A percentile compares a stretch with the other conserved stretches of the same genome.
These are phyloP conservation scores for Coprinellus aureogranulatus DNA, from an alignment of 768 basidiomycete species.

Conservation along the genomic window DNA sequence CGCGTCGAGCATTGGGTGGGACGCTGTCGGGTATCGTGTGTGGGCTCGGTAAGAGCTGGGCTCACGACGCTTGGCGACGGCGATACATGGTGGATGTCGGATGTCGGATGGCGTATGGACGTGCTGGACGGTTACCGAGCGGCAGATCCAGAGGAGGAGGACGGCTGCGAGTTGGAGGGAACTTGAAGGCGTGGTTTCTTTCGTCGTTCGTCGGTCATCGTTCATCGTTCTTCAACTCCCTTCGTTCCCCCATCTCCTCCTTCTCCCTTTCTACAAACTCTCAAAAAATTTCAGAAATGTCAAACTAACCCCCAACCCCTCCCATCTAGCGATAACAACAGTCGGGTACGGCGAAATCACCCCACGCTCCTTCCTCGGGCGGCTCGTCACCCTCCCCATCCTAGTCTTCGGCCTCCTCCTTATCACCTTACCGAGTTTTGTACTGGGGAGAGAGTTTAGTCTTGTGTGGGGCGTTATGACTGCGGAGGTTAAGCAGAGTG, in stretches of 20 bases:
- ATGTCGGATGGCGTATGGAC: too few species aligned
- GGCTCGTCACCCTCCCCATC: slow-evolving; percentile 80
- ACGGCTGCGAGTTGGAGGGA: neutral
- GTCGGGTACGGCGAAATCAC: slow-evolving; percentile 93
- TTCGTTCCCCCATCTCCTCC: neutral
- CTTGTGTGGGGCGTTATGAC: slow-evolving; percentile 86
- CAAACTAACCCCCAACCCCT: neutral
- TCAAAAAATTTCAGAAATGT: neutral
- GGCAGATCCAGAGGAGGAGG: too few species aligned
- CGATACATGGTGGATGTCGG: too few species aligned
- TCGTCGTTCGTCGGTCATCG: neutral
- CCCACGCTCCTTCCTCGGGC: slow-evolving; percentile 83
- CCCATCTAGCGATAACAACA: slow-evolving; percentile 76
- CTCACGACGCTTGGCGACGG: too few species aligned
- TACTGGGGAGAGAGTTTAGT: slow-evolving; percentile 89
- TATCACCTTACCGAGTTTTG: slow-evolving; percentile 89
- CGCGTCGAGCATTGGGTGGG: too few species aligned
- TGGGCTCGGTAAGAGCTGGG: too few species aligned
- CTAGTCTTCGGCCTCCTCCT: slow-evolving; percentile 84
- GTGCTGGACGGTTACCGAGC: too few species aligned
- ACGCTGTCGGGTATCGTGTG: too few species aligned
- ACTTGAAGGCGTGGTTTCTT: neutral
- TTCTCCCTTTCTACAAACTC: slow-evolving; percentile 6
- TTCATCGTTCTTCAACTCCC: neutral
- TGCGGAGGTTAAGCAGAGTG: slow-evolving; percentile 32